A percentile compares a stretch with the other conserved stretches of the same genome.
phyloP scores from a whole-genome alignment of 495 filamentous ascomycete species.

The Geoglossum glabrum region DNA sequence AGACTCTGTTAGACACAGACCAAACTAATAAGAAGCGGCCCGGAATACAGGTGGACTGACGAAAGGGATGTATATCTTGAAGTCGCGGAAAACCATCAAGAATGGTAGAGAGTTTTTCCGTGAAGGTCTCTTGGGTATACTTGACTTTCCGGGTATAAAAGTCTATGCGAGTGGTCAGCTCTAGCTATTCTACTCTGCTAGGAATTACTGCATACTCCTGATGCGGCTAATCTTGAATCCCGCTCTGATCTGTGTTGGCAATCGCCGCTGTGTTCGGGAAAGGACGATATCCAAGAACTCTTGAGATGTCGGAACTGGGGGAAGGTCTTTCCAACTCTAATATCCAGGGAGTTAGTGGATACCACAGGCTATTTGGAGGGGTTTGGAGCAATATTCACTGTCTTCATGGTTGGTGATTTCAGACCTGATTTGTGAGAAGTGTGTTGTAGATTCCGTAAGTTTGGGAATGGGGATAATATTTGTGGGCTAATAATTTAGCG shows the following conservation, averaged over 20 bases:
- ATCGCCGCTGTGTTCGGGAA: conserved; percentile 76
- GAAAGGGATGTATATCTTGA: conserved; percentile 92
- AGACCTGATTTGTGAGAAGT: background rate
- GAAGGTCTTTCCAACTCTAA: conserved; percentile 25
- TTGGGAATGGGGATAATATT: background rate
- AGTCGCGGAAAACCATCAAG: conserved; percentile 87
- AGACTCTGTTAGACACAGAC: conserved; percentile 7
- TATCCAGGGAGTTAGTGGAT: background rate
- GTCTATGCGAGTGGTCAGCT: conserved; percentile 23
- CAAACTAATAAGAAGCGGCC: too few relatives aligned
- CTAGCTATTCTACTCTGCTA: background rate
- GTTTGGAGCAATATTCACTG: background rate
- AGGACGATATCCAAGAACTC: conserved; percentile 97
- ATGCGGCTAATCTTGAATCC: conserved; percentile 97
- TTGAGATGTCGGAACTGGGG: conserved; percentile 78
- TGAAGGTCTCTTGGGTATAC: conserved; percentile 93
- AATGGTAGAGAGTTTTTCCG: conserved; percentile 75
- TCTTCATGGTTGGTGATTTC: background rate
- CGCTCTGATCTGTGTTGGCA: conserved; percentile 87
- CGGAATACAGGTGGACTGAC: conserved; percentile 26
- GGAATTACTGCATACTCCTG: conserved; percentile 30
- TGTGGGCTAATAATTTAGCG: background rate
- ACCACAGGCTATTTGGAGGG: background rate
- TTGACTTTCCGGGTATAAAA: conserved; percentile 98
- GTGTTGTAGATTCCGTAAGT: background rate